phyloP scores from a whole-genome alignment of 495 filamentous ascomycete genomes.

The Cercophora sp. region DNA sequence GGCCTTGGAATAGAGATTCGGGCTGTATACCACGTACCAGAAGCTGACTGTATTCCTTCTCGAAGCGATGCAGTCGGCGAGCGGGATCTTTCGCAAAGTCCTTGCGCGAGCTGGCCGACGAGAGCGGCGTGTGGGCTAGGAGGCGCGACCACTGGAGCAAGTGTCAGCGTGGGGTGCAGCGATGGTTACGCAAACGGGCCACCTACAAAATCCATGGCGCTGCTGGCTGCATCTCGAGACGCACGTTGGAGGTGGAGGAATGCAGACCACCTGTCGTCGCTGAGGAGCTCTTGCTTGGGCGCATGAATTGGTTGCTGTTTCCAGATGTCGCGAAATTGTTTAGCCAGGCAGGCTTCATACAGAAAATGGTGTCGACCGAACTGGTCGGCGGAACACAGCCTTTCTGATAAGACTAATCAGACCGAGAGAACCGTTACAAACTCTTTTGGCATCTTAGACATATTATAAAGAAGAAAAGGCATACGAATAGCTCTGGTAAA shows the following conservation, averaged over 20 bases:
- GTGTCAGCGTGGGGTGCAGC: not conserved
- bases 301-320: constrained; percentile 30
- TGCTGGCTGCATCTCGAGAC: constrained; percentile 32
- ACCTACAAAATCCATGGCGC: constrained; percentile 43
- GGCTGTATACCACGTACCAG: constrained; percentile 51
- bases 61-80: constrained; percentile 84
- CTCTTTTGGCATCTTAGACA: too few relatives aligned
- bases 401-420: too few relatives aligned
- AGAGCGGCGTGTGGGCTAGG: constrained; percentile 71
- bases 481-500: too few relatives aligned
- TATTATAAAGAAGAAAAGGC: too few relatives aligned
- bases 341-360: too few relatives aligned
- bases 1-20: constrained; percentile 2
- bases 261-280: constrained; percentile 11
- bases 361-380: too few relatives aligned
- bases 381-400: too few relatives aligned
- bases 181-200: not conserved
- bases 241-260: constrained; percentile 9
- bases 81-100: constrained; percentile 70
- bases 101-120: constrained; percentile 53
- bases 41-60: constrained; percentile 78
- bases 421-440: too few relatives aligned
- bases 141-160: constrained; percentile 77
- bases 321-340: constrained; percentile 32
- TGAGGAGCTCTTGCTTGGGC: constrained; percentile 9